These are phyloP conservation scores for Rehmannia glutinosa DNA, from an alignment of 257 asterid genomes.

Conservation along the genomic window DNA sequence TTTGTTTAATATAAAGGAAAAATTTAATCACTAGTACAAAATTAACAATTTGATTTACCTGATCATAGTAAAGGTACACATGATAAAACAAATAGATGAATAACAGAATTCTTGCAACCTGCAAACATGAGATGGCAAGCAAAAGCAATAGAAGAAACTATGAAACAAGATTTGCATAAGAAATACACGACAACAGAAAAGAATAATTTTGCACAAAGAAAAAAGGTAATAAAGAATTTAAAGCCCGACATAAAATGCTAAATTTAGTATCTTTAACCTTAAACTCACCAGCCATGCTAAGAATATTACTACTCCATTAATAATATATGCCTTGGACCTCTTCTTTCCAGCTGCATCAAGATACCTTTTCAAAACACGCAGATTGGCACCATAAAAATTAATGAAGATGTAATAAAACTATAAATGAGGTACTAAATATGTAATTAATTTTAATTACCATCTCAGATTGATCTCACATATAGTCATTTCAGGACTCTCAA, in stretches of 20 bases:
- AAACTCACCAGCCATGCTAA: conserved; percentile 66
- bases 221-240: neutral
- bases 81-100: conserved; percentile 61
- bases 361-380: conserved; percentile 44
- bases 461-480: conserved; percentile 80
- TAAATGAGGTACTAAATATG: neutral
- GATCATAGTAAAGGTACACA: conserved; percentile 33
- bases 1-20: too few species aligned
- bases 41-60: conserved; percentile 52
- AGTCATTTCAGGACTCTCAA: too few species aligned
- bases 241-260: neutral
- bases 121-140: conserved; percentile 13
- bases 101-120: conserved; percentile 72
- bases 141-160: neutral
- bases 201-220: neutral
- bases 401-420: neutral
- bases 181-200: neutral
- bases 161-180: neutral
- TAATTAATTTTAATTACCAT: conserved; percentile 42
- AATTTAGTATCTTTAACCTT: neutral
- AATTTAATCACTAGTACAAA: too few species aligned
- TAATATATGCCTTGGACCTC: conserved; percentile 48
- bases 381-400: neutral
- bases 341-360: conserved; percentile 80
- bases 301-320: conserved; percentile 63